phyloP scores from a whole-genome alignment of 164 flowering plant genomes.

The Berberis vulgaris region DNA sequence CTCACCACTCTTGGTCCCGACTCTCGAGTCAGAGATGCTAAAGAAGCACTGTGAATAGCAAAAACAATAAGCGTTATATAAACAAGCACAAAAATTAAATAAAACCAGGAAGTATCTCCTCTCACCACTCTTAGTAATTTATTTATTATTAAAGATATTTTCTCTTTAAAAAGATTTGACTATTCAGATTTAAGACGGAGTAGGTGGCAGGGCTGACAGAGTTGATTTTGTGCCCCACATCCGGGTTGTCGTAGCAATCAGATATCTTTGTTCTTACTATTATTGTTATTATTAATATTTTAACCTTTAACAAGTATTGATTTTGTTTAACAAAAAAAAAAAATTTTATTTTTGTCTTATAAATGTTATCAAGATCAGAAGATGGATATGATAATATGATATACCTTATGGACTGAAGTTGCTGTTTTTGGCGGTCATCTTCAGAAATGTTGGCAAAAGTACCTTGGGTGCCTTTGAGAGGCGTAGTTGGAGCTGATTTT shows the following conservation, averaged over 20 bases:
- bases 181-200: too few relatives aligned
- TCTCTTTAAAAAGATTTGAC: too few relatives aligned
- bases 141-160: too few relatives aligned
- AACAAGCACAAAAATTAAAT: not conserved
- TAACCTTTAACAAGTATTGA: too few relatives aligned
- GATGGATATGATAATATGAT: not conserved
- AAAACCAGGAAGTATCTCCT: not conserved
- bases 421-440: slow-evolving; percentile 71
- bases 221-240: too few relatives aligned
- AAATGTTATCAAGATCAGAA: not conserved
- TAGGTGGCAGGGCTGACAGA: too few relatives aligned
- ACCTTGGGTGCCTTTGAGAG: slow-evolving; percentile 32
- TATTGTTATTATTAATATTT: too few relatives aligned
- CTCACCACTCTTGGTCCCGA: slow-evolving; percentile 90
- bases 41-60: slow-evolving; percentile 6
- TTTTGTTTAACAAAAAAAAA: too few relatives aligned
- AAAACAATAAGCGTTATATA: not conserved
- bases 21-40: slow-evolving; percentile 92
- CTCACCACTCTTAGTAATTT: too few relatives aligned
- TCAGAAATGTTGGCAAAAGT: slow-evolving; percentile 41
- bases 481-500: slow-evolving; percentile 72
- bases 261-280: too few relatives aligned
- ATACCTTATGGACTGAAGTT: slow-evolving; percentile 96
- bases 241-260: too few relatives aligned
- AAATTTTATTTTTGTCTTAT: too few relatives aligned